phyloP scores from a whole-genome alignment of 1,139 yeast species.

The Candida tunisiensis region DNA sequence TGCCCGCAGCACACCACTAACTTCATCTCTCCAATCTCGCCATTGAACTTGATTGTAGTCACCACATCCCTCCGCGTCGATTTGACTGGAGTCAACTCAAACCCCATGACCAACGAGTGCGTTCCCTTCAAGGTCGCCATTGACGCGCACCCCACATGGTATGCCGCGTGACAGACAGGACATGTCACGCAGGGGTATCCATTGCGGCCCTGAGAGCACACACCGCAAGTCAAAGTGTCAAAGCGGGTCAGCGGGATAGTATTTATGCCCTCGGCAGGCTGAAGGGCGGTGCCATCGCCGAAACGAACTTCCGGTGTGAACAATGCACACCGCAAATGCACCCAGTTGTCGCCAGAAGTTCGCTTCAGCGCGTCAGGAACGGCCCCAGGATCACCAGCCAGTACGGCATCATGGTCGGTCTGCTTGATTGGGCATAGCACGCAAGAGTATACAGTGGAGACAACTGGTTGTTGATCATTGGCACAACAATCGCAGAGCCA shows the following conservation, averaged over 20 bases:
- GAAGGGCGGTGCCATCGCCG: conserved; percentile 24
- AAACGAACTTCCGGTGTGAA: conserved; percentile 29
- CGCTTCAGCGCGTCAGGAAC: conserved; percentile 57
- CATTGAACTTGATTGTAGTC: conserved; percentile 19
- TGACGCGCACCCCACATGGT: conserved; percentile 63
- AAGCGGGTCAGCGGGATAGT: conserved; percentile 1
- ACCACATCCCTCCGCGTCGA: conserved; percentile 7
- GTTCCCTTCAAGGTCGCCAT: too few species aligned
- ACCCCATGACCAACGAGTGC: too few species aligned
- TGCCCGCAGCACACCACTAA: conserved; percentile 18
- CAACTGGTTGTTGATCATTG: conserved; percentile 46
- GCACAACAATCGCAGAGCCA: conserved; percentile 83
- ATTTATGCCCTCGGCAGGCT: conserved; percentile 24
- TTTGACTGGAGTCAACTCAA: conserved; percentile 10
- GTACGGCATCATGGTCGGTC: conserved; percentile 28
- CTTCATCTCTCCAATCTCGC: conserved; percentile 17
- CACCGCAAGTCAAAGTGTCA: too few species aligned
- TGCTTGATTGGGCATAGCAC: conserved; percentile 45
- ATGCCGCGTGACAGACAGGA: conserved; percentile 22
- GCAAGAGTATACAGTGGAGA: conserved; percentile 45
- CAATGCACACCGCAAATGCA: conserved; percentile 62
- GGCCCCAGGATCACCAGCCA: conserved; percentile 23
- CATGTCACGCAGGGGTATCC: conserved; percentile 21
- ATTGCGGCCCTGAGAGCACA: too few species aligned
- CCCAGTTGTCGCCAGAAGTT: conserved; percentile 61